Conservation (phyloP, 2,329 filamentous ascomycete species). For the Cadophora sp. region DNA sequence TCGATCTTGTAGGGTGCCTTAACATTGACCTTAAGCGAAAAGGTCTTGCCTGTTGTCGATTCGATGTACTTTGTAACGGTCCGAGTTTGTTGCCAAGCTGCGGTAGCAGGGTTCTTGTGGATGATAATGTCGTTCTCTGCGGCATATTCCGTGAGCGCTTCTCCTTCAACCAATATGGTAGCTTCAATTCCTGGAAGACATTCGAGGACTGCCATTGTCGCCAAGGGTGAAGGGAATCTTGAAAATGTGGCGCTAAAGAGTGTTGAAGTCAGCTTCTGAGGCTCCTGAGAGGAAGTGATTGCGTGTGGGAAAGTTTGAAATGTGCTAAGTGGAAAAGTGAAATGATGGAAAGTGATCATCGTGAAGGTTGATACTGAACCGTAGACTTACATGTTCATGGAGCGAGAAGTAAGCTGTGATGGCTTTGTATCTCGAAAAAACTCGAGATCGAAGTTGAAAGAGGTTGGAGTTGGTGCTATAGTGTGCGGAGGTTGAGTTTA, state of each 20-base stretch:
- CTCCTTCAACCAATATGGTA: conserved; percentile 36
- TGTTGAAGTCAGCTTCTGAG: not conserved
- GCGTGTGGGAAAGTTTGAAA: no score
- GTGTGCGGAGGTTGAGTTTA: no score
- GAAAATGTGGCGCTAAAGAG: not conserved
- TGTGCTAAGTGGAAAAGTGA: no score
- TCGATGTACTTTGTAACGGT: conserved; percentile 19
- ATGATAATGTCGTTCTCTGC: conserved; percentile 7
- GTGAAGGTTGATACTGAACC: no score
- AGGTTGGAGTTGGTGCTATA: no score
- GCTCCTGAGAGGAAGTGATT: no score
- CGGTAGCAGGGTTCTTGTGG: not conserved
- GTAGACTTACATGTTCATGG: no score
- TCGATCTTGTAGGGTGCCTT: not conserved
- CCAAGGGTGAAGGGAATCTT: not conserved
- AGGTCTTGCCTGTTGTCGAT: not conserved
- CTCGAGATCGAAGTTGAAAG: no score
- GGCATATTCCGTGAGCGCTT: conserved; percentile 35
- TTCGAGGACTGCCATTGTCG: conserved; percentile 39
- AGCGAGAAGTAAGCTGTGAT: no score
- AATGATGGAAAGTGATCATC: no score
- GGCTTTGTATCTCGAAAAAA: no score
- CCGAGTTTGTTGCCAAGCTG: not conserved
- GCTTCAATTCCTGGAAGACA: conserved; percentile 38
- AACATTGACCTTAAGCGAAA: conserved; percentile 4